Conservation (phyloP, 148 eudicot genomes). For the Drosera capensis region DNA sequence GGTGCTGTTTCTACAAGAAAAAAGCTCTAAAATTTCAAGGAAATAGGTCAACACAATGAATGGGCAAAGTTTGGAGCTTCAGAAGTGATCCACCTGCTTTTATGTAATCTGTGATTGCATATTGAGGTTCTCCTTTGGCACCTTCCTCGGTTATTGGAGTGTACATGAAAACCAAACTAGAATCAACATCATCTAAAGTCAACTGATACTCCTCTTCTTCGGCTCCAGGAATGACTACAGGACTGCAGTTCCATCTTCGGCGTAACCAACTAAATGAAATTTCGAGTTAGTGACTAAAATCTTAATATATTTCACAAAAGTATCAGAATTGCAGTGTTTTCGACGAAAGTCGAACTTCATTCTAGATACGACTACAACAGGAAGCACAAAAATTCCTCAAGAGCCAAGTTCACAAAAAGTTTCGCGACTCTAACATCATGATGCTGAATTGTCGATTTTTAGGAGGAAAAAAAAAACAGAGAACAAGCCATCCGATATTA, state of each 20-base stretch:
- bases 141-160: conserved; percentile 96
- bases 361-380: no score
- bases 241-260: conserved; percentile 95
- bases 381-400: no score
- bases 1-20: no score
- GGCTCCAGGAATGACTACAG: conserved; percentile 79
- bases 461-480: no score
- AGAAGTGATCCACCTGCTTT: conserved; percentile 54
- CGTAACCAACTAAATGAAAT: conserved; percentile 84
- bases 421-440: no score
- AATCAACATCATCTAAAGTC: conserved; percentile 73
- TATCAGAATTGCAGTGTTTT: no score
- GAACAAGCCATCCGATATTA: no score
- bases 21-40: background rate
- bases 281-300: no score
- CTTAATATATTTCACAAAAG: no score
- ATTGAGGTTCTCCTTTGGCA: conserved; percentile 93
- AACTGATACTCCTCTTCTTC: conserved; percentile 81
- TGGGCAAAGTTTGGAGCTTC: conserved; percentile 1
- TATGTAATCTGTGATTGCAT: conserved; percentile 88
- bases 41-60: background rate
- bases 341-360: no score
- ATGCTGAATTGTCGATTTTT: no score
- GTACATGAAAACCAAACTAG: conserved; percentile 92
- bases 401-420: no score